Base-by-base conservation (phyloP, 2,329 filamentous ascomycete genomes). In the Fusarium keratoplasticum region DNA sequence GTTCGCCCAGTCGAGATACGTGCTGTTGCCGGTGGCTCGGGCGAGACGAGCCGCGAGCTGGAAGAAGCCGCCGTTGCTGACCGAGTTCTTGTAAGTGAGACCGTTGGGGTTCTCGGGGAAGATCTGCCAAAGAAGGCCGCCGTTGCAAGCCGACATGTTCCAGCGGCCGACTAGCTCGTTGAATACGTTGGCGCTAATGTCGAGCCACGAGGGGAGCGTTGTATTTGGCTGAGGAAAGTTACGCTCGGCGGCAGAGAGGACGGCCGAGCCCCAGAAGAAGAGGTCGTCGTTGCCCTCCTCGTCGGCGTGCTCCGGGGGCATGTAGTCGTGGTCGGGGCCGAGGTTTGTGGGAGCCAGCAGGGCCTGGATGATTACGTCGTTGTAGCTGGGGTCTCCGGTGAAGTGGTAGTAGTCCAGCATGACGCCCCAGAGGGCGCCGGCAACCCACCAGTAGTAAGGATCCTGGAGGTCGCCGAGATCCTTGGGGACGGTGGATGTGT, bases 21-120 rank as follows among this genome's bases (percentile, higher is more conserved):
- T 92, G 59, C 87, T 81, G 77, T 94, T 92, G 18, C 90, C 90
- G 0, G 92, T 94, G 69, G 90, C 91, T 55, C 92, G 89, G 29
- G 92, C 93, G 16, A 96, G 87, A 20, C 94, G 91, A 1, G 94
- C 93, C 5, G 92, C 91, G 14, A 97, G 87, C 78, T 95, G 92
- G 82, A 97, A 95, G 80, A 96, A 90, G n/a, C 91, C 92, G 47
- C 93, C 94, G 81, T 96, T 96, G 70, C 91, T 92, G 76, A 95
- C 90, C 7, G 91, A 88, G 84, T 96, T 96, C 83, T 95, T 96
- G 88, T 97, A 96, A 78, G 90, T 88, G 80, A 95, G 92, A 16
- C 94, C 95, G 71, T 91, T 91, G 55, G 85, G 84, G 80, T 97
- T 96, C 76, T 89, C 89, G 1, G 88, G 84, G 81, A 92, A 95